Conservation (phyloP, 108 stramenopile species). For the Cyclotella kingstonii region DNA sequence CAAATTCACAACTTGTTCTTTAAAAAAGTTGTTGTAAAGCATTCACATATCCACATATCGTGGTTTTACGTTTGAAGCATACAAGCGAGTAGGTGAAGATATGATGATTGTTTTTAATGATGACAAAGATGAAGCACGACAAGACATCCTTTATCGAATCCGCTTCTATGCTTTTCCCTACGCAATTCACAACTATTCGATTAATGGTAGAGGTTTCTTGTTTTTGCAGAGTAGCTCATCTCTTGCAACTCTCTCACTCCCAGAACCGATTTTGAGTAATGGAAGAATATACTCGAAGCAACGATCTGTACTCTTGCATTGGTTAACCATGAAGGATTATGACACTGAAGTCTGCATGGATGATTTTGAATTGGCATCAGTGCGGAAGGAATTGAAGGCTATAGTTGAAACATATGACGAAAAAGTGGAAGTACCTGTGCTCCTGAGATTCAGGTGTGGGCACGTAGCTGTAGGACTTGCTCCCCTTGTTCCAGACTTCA, state of each 20-base stretch:
- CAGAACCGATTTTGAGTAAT: slow-evolving; percentile 41
- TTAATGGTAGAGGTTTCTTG: slow-evolving; percentile 65
- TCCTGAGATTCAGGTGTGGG: slow-evolving; percentile 80
- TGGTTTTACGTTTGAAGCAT: slow-evolving; percentile 25
- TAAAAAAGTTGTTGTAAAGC: not conserved
- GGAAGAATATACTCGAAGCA: slow-evolving; percentile 46
- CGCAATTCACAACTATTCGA: slow-evolving; percentile 52
- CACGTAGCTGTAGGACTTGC: slow-evolving; percentile 74
- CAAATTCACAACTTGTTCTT: not conserved
- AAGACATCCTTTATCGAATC: slow-evolving; percentile 63
- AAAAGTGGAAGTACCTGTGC: slow-evolving; percentile 57
- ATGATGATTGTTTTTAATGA: slow-evolving; percentile 46
- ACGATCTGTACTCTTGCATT: slow-evolving; percentile 73
- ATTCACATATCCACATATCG: not conserved
- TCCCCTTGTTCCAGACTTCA: slow-evolving; percentile 69
- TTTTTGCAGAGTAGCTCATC: slow-evolving; percentile 75
- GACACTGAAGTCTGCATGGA: slow-evolving; percentile 80
- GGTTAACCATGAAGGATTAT: slow-evolving; percentile 78
- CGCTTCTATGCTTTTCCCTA: slow-evolving; percentile 84
- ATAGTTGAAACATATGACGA: slow-evolving; percentile 67
- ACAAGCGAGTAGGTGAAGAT: slow-evolving; percentile 52
- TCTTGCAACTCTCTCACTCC: slow-evolving; percentile 64
- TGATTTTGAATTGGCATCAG: slow-evolving; percentile 80
- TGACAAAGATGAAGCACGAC: slow-evolving; percentile 53
- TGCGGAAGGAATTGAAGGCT: slow-evolving; percentile 54